Percentiles rank a stretch among this genome's conserved stretches.
Conservation (phyloP, 176 grass and related monocot genomes). For the Zea mays region Zm-B73-REFERENCE-NAM-5.0 NC_050105.1:143183001-143183500, state of each 20-base stretch:
- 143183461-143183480: no score
- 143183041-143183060: constrained; percentile 59
- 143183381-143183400: no score
- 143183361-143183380: background rate
- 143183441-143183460: no score
- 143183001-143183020: background rate
- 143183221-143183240: constrained; percentile 53
- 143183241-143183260: constrained; percentile 47
- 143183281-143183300: constrained; percentile 18
- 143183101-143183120: constrained; percentile 48
- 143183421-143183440: no score
- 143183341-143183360: background rate
- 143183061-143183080: constrained; percentile 56
- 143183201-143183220: constrained; percentile 52
- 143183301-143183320: background rate
- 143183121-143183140: constrained; percentile 55
- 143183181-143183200: constrained; percentile 61
- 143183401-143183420: background rate
- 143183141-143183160: constrained; percentile 48
- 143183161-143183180: constrained; percentile 51
- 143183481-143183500: no score
- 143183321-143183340: no score
- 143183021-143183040: constrained; percentile 42
- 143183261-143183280: background rate
- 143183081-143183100: constrained; percentile 66